These are phyloP conservation scores for Lachancea kluyveri DNA, from an alignment of 805 yeast species.

Conservation along the genomic window DNA sequence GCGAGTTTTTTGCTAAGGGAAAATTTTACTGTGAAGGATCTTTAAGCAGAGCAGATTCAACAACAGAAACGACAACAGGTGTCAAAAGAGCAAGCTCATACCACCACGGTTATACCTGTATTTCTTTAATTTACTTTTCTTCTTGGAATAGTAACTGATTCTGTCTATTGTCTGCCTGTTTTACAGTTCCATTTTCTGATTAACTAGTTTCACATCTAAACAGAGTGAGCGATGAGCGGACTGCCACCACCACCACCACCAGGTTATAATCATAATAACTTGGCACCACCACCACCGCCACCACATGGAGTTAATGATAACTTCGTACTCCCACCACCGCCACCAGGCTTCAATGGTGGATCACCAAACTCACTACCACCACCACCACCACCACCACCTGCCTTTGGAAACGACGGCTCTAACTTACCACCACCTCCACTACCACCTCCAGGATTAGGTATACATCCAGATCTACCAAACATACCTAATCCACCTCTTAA, in stretches of 20 bases:
- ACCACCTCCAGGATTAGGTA: constrained; percentile 14
- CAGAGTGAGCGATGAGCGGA: constrained; percentile 12
- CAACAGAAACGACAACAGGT: no score
- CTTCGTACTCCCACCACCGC: constrained; percentile 32
- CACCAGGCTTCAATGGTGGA: constrained; percentile 18
- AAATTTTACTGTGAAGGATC: no score
- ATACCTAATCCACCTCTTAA: background rate
- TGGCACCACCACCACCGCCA: constrained; percentile 22
- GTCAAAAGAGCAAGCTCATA: no score
- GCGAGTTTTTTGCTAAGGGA: no score
- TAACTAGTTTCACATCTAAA: no score
- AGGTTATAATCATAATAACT: constrained; percentile 3
- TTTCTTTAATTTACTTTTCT: no score
- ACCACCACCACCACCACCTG: constrained; percentile 26
- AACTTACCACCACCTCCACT: constrained; percentile 23
- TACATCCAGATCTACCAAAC: constrained; percentile 3
- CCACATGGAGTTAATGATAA: constrained; percentile 14
- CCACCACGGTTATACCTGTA: no score
- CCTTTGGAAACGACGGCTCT: constrained; percentile 2
- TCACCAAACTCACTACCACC: constrained; percentile 24
- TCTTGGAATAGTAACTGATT: no score
- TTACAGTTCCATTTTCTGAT: no score
- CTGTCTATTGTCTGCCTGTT: no score
- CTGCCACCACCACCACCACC: constrained; percentile 29
- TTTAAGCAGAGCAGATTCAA: no score